Conservation (phyloP, 805 yeast species). For the Candida endomychidarum region DNA sequence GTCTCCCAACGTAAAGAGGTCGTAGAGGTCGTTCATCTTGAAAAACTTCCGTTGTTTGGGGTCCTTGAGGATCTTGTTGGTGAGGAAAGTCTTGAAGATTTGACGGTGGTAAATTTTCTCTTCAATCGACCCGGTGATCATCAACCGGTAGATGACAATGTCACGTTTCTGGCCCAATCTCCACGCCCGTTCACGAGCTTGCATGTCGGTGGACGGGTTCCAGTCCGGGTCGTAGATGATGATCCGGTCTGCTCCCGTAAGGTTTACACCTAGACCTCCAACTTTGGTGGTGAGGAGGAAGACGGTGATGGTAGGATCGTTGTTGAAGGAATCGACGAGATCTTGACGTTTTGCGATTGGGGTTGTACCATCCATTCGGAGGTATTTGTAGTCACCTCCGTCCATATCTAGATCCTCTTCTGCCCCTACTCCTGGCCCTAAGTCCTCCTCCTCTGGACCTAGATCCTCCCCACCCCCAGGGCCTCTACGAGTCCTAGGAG, state of each 20-base stretch:
- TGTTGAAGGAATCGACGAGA: slow-evolving; percentile 80
- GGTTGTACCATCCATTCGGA: slow-evolving; percentile 95
- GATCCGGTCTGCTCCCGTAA: slow-evolving; percentile 94
- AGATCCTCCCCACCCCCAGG: slow-evolving; percentile 13
- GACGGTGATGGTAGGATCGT: slow-evolving; percentile 53
- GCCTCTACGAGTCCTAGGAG: background rate
- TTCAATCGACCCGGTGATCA: slow-evolving; percentile 94
- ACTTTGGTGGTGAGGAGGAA: slow-evolving; percentile 91
- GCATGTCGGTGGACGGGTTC: slow-evolving; percentile 97
- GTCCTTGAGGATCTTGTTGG: slow-evolving; percentile 91
- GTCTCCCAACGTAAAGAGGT: slow-evolving; percentile 82
- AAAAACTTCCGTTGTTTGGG: slow-evolving; percentile 93
- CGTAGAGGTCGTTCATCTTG: slow-evolving; percentile 88
- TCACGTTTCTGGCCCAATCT: slow-evolving; percentile 91
- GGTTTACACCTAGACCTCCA: slow-evolving; percentile 92
- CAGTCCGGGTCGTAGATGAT: slow-evolving; percentile 96
- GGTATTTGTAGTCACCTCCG: slow-evolving; percentile 48
- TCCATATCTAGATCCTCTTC: slow-evolving; percentile 1
- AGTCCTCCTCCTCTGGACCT: no score
- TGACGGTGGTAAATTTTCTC: slow-evolving; percentile 97
- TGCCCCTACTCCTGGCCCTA: no score
- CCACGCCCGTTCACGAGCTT: slow-evolving; percentile 98
- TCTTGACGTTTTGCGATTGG: slow-evolving; percentile 73
- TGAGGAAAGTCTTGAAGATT: slow-evolving; percentile 89
- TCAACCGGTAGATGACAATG: slow-evolving; percentile 84